phyloP scores from a whole-genome alignment of 257 asterid species.

The Lithospermum erythrorhizon region DNA sequence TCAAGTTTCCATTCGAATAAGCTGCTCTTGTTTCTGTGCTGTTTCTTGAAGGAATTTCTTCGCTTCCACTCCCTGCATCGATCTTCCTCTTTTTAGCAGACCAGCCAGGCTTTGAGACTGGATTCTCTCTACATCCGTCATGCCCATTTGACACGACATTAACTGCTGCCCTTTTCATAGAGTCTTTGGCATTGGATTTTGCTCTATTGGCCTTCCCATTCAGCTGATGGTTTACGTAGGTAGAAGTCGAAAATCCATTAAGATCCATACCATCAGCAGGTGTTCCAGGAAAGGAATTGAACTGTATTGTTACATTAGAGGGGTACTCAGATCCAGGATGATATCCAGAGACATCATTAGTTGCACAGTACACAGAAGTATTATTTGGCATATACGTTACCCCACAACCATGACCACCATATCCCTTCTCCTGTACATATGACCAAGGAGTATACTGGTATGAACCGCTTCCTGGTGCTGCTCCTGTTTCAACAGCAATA shows the following conservation, averaged over 20 bases:
- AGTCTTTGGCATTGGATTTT: conserved; percentile 38
- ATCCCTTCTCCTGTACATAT: too few species aligned
- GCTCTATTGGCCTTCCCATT: conserved; percentile 38
- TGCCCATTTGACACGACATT: conserved; percentile 29
- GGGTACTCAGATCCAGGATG: conserved; percentile 48
- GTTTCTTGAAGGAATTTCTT: conserved; percentile 22
- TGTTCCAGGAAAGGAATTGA: conserved; percentile 37
- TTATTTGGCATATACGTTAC: conserved; percentile 34
- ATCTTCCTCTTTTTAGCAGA: conserved; percentile 73
- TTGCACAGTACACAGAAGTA: conserved; percentile 37
- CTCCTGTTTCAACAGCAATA: conserved; percentile 82
- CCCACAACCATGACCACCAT: conserved; percentile 52
- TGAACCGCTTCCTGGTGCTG: conserved; percentile 49
- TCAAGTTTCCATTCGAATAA: conserved; percentile 35
- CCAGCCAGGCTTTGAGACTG: conserved; percentile 53
- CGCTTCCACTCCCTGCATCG: conserved; percentile 37
- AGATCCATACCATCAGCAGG: conserved; percentile 44
- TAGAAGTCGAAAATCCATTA: conserved; percentile 44
- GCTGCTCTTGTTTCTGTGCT: conserved; percentile 27
- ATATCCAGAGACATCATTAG: conserved; percentile 50
- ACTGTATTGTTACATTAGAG: conserved; percentile 66
- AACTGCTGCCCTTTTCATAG: conserved; percentile 24
- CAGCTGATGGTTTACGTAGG: conserved; percentile 40
- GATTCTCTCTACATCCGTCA: conserved; percentile 24
- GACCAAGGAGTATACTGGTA: too few species aligned